Conservation (phyloP, 176 grass and related monocot species). For the Olyra latifolia region DNA sequence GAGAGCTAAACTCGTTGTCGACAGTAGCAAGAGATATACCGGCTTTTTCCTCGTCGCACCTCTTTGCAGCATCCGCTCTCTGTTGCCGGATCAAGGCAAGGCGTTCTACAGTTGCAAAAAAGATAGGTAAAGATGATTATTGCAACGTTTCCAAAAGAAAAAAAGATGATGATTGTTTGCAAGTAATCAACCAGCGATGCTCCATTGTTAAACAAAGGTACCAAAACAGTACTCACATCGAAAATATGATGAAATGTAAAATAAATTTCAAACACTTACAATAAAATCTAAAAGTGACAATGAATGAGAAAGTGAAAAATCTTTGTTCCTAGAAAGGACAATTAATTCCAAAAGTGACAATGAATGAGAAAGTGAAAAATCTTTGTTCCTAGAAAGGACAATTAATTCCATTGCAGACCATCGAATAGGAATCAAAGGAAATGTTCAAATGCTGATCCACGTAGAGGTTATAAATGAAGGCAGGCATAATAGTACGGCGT, state of each 20-base stretch:
- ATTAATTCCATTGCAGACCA: too few species aligned
- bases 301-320: too few species aligned
- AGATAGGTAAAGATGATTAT: too few species aligned
- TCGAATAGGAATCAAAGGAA: too few species aligned
- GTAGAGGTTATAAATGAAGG: background rate
- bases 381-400: too few species aligned
- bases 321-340: too few species aligned
- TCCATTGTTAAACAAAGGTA: constrained; percentile 1
- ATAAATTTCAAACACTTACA: too few species aligned
- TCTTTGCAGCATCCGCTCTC: constrained; percentile 89
- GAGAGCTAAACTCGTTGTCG: background rate
- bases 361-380: too few species aligned
- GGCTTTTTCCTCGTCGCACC: constrained; percentile 78
- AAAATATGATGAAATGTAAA: background rate
- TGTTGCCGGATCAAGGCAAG: constrained; percentile 66
- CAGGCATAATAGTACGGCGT: background rate
- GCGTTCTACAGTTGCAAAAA: constrained; percentile 55
- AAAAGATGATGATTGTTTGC: background rate
- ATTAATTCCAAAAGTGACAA: too few species aligned
- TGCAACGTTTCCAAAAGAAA: too few species aligned
- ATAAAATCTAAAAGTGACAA: background rate
- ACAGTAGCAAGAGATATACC: constrained; percentile 40
- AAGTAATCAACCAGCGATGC: background rate
- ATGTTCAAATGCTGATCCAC: too few species aligned
- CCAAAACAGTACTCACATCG: background rate